Conservation (phyloP, 495 filamentous ascomycete species). For the Neurospora sp. region DNA sequence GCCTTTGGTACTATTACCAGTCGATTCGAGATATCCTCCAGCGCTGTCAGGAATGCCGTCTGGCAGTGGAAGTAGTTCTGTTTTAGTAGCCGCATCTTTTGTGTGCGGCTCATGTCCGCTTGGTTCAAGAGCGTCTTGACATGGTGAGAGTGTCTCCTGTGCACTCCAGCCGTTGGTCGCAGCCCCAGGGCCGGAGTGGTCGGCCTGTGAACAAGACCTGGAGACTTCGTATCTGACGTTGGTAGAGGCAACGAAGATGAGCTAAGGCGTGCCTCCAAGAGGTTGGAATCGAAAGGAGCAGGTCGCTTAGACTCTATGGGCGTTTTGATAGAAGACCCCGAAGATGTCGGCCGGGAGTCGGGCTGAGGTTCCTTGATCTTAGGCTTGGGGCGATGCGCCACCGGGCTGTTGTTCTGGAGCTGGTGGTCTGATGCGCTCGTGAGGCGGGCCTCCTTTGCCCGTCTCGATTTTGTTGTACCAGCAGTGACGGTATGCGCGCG, state of each 20-base stretch:
- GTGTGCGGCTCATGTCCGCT: conserved; percentile 39
- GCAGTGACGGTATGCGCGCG: conserved; percentile 54
- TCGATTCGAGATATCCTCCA: conserved; percentile 69
- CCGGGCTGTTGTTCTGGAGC: conserved; percentile 2
- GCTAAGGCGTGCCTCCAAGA: conserved; percentile 44
- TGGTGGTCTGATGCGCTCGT: conserved; percentile 30
- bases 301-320: neutral
- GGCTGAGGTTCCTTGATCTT: conserved; percentile 4
- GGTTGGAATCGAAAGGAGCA: conserved; percentile 3
- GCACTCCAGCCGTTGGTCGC: conserved; percentile 37
- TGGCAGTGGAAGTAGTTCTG: conserved; percentile 68
- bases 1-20: conserved; percentile 63
- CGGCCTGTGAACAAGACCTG: conserved; percentile 31
- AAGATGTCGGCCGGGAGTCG: conserved; percentile 8
- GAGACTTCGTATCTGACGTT: conserved; percentile 37
- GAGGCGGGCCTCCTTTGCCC: conserved; percentile 32
- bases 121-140: conserved; percentile 38
- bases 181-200: conserved; percentile 41
- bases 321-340: conserved; percentile 4
- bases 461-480: conserved; percentile 33
- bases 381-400: conserved; percentile 20
- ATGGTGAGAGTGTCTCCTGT: conserved; percentile 39
- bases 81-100: conserved; percentile 52
- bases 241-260: neutral
- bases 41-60: conserved; percentile 59